These are phyloP conservation scores for Podospora pseudoanserina DNA, from an alignment of 495 filamentous ascomycete species.

Conservation along the genomic window DNA sequence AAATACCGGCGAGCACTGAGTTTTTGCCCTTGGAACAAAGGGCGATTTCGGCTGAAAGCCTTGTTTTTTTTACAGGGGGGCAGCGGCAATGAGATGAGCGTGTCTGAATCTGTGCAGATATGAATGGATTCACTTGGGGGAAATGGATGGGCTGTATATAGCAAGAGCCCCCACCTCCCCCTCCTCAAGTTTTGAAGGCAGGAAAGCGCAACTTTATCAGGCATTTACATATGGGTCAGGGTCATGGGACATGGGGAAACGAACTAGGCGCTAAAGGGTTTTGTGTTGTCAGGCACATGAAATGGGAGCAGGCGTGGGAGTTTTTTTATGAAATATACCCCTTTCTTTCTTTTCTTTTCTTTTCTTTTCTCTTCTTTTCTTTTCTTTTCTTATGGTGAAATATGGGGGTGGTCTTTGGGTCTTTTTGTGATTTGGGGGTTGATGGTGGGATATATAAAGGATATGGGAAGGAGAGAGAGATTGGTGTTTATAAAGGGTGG, in stretches of 20 bases:
- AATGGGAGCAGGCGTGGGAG: neutral
- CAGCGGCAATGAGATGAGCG: no score
- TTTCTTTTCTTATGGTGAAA: neutral
- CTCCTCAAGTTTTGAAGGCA: no score
- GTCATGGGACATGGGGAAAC: no score
- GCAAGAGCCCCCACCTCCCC: neutral
- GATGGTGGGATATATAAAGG: no score
- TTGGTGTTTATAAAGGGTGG: no score
- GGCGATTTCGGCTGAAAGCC: neutral
- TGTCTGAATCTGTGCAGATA: no score
- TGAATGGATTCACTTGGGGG: no score
- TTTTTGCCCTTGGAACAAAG: neutral
- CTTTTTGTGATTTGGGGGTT: no score
- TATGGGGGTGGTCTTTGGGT: no score
- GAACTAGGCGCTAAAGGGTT: neutral
- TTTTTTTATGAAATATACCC: neutral
- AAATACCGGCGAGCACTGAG: neutral
- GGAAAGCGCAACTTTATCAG: neutral
- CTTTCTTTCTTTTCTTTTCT: neutral
- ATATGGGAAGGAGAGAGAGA: no score
- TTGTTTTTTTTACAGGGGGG: neutral
- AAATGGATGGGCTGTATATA: neutral
- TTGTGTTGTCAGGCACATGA: neutral
- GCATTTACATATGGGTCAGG: neutral
- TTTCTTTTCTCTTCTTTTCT: neutral